Percentiles rank a stretch among this genome's conserved stretches.
These are phyloP conservation scores for Acorus calamus DNA, from an alignment of 106 monocot genomes.

Conservation along the genomic window DNA sequence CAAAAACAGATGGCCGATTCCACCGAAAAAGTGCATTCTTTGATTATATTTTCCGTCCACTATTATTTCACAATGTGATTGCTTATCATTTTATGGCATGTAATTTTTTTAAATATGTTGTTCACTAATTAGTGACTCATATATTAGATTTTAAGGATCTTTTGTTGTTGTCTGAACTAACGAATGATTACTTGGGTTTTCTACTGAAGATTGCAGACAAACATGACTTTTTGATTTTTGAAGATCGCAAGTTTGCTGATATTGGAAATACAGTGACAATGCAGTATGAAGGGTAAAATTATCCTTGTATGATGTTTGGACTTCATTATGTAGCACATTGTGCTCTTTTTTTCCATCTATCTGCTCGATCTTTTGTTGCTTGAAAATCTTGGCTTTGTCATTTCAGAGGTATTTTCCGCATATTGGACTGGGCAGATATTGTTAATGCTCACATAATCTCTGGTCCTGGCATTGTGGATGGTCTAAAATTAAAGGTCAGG, in stretches of 20 bases:
- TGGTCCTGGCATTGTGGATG: slow-evolving; percentile 98
- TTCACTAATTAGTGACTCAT: too few relatives aligned
- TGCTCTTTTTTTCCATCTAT: not conserved
- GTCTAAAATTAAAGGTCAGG: slow-evolving; percentile 82
- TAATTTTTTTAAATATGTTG: too few relatives aligned
- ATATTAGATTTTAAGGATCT: too few relatives aligned
- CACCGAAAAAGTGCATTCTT: too few relatives aligned
- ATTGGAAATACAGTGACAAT: slow-evolving; percentile 98
- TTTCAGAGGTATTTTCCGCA: slow-evolving; percentile 80
- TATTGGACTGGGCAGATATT: slow-evolving; percentile 98
- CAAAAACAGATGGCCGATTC: too few relatives aligned
- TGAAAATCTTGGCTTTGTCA: slow-evolving; percentile 1
- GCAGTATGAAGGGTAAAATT: slow-evolving; percentile 99
- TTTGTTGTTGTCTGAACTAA: too few relatives aligned
- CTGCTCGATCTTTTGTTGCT: not conserved
- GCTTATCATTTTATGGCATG: too few relatives aligned
- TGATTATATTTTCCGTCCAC: too few relatives aligned
- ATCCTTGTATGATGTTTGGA: not conserved
- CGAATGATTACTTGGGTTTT: not conserved
- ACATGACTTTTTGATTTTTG: slow-evolving; percentile 92
- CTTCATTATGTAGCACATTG: not conserved
- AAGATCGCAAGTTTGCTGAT: slow-evolving; percentile 98
- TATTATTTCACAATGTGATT: too few relatives aligned
- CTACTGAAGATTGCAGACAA: slow-evolving; percentile 81
- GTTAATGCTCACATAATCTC: slow-evolving; percentile 93